phyloP scores from a whole-genome alignment of 2,329 filamentous ascomycete species.

The Herpotrichia juniperi region DNA sequence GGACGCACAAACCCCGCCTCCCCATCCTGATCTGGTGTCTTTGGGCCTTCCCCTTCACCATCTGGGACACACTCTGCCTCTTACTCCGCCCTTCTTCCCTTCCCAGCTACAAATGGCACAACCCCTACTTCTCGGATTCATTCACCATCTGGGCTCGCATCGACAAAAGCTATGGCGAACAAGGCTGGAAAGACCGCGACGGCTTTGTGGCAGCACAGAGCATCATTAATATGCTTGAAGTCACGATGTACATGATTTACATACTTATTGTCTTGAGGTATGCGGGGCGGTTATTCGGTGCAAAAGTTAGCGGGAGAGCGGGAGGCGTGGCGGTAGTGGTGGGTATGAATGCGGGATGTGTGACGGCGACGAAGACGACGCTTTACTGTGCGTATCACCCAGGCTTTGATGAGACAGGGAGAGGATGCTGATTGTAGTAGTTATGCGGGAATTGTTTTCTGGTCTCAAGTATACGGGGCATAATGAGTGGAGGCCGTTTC shows the following conservation, averaged over 20 bases:
- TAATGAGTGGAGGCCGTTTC: slow-evolving; percentile 10
- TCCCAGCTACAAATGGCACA: slow-evolving; percentile 6
- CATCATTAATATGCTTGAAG: slow-evolving; percentile 7
- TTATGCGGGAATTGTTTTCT: slow-evolving; percentile 5
- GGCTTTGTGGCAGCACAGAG: slow-evolving; percentile 9
- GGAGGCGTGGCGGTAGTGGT: slow-evolving; percentile 2
- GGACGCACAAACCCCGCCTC: slow-evolving; percentile 2
- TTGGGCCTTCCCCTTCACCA: slow-evolving; percentile 9
- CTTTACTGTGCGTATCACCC: slow-evolving; percentile 5
- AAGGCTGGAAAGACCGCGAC: slow-evolving; percentile 5
- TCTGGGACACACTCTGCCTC: slow-evolving; percentile 10
- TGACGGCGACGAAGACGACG: slow-evolving; percentile 4
- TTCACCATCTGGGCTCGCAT: slow-evolving; percentile 7
- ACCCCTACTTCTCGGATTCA: slow-evolving; percentile 4
- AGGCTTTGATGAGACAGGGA: too few species aligned
- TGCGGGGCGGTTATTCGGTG: not conserved
- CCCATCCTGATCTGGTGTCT: slow-evolving; percentile 8
- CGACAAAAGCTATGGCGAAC: slow-evolving; percentile 6
- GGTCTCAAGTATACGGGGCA: slow-evolving; percentile 8
- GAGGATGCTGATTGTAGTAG: not conserved
- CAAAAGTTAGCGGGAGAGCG: not conserved
- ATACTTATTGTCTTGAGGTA: not conserved
- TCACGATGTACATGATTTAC: slow-evolving; percentile 4
- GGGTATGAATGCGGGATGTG: slow-evolving; percentile 4
- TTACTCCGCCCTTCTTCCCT: slow-evolving; percentile 3